These are phyloP conservation scores for Alternaria sp. DNA, from an alignment of 2,329 filamentous ascomycete species.

Conservation along the genomic window DNA sequence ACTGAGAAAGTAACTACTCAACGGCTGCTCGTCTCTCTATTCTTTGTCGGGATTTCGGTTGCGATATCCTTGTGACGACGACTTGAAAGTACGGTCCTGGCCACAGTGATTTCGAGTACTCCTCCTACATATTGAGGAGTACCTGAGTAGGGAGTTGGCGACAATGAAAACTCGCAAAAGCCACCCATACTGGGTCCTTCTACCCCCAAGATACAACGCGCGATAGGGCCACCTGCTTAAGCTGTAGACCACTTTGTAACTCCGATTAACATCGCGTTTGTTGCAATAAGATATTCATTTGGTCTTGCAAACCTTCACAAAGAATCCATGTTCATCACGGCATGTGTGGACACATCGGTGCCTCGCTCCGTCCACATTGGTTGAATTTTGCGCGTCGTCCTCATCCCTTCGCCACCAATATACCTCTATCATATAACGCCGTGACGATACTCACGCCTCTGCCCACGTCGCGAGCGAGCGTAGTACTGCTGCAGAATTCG, in stretches of 20 bases:
- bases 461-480: constrained; percentile 47
- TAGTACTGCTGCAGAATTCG: constrained; percentile 47
- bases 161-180: constrained; percentile 5
- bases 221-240: not conserved
- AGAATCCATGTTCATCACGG: not conserved
- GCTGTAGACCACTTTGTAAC: not conserved
- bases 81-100: not conserved
- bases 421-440: constrained; percentile 51
- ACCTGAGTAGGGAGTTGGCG: not conserved
- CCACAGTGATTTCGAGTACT: not conserved
- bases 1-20: not conserved
- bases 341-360: not conserved
- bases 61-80: not conserved
- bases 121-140: not conserved
- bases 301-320: not conserved
- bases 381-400: not conserved
- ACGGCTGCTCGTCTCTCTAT: not conserved
- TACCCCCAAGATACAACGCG: not conserved
- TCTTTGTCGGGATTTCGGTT: not conserved
- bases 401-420: constrained; percentile 46
- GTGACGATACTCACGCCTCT: constrained; percentile 45
- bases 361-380: not conserved
- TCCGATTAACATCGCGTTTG: not conserved
- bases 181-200: constrained; percentile 4
- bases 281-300: not conserved